Evolutionary conservation across 2,329 filamentous ascomycete species (phyloP).

Genomic region (Hypoxylon sp.): DNA sequence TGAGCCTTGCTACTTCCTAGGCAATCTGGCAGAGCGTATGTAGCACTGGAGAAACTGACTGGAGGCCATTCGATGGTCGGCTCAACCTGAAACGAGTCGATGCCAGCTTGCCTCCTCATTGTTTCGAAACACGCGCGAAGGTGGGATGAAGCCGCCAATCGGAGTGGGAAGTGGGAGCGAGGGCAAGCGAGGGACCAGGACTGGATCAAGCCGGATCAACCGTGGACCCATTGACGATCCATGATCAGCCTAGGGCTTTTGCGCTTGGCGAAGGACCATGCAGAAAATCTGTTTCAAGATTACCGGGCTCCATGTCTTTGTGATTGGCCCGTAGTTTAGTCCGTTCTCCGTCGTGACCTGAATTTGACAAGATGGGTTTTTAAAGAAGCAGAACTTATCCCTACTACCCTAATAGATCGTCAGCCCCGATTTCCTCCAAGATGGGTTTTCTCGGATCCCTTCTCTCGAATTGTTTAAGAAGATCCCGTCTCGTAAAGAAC

Average conservation of each 20-base stretch:
- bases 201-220: constrained; percentile 43
- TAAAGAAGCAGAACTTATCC: constrained; percentile 21
- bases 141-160: constrained; percentile 48
- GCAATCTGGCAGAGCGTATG: constrained; percentile 36
- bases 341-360: constrained; percentile 22
- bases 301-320: constrained; percentile 29
- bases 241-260: constrained; percentile 43
- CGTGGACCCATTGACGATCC: constrained; percentile 45
- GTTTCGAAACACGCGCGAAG: constrained; percentile 54
- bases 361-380: constrained; percentile 29
- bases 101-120: constrained; percentile 50
- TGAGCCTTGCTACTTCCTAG: constrained; percentile 36
- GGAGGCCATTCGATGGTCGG: constrained; percentile 46
- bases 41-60: constrained; percentile 36
- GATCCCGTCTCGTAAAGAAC: constrained; percentile 7
- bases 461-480: constrained; percentile 3
- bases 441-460: constrained; percentile 12
- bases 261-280: constrained; percentile 44
- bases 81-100: constrained; percentile 54
- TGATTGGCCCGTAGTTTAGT: constrained; percentile 42
- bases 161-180: constrained; percentile 23
- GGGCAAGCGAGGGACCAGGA: constrained; percentile 35
- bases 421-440: constrained; percentile 13
- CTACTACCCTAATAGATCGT: constrained; percentile 17
- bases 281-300: constrained; percentile 49